Conservation (phyloP, 2,329 filamentous ascomycete genomes). For the Bipolaris victoriae region DNA sequence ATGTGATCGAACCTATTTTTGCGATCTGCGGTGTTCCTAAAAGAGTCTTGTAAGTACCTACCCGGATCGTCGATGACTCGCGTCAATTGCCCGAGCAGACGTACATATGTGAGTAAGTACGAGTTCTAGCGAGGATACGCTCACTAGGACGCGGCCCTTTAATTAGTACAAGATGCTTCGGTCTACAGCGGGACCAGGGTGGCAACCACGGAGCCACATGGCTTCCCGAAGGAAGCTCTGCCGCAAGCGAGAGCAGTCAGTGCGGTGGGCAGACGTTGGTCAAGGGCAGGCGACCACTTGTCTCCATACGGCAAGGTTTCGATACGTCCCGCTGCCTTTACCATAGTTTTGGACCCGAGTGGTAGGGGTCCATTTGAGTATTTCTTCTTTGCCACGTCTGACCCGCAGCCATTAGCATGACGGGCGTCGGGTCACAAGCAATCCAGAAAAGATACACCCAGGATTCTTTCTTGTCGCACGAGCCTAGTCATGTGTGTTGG, state of each 20-base stretch:
- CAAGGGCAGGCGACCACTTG: constrained; percentile 18
- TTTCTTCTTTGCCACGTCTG: constrained; percentile 31
- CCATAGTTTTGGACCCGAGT: constrained; percentile 27
- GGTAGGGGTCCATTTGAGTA: constrained; percentile 24
- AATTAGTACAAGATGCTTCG: neutral
- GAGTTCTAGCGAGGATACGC: neutral
- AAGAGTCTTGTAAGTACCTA: constrained; percentile 15
- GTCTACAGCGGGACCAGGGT: constrained; percentile 4
- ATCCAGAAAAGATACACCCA: constrained; percentile 21
- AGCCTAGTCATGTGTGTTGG: constrained; percentile 21
- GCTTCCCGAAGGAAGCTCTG: constrained; percentile 5
- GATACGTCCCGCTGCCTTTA: constrained; percentile 28
- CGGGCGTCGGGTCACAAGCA: constrained; percentile 34
- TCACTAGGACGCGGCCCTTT: neutral
- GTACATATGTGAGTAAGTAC: too few relatives aligned
- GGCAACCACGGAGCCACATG: constrained; percentile 9
- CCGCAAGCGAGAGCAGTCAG: constrained; percentile 13
- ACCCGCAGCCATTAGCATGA: constrained; percentile 28
- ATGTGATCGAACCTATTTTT: constrained; percentile 17
- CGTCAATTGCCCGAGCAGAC: neutral
- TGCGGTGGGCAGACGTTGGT: constrained; percentile 10
- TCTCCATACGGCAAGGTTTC: constrained; percentile 37
- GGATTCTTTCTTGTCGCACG: constrained; percentile 26
- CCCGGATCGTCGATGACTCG: constrained; percentile 11
- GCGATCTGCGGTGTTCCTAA: constrained; percentile 15